A percentile compares a stretch with the other conserved stretches of the same genome.
These are phyloP conservation scores for Hibiscus tridactylites DNA, from an alignment of 345 rosid genomes.

Conservation along the genomic window DNA sequence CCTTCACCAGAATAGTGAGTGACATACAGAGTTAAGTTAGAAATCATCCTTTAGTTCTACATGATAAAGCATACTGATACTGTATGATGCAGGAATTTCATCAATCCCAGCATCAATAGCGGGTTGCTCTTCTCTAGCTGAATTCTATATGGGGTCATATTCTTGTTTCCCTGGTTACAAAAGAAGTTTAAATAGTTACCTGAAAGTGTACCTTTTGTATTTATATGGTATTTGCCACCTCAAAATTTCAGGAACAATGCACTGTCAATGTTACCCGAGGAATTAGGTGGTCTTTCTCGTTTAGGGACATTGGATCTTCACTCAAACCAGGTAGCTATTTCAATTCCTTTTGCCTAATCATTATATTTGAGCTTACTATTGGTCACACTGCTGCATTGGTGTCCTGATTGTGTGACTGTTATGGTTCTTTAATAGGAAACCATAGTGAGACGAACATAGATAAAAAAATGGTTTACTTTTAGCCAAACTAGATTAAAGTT, in stretches of 20 bases:
- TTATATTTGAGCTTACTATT: not conserved
- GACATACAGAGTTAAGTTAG: not conserved
- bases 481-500: not conserved
- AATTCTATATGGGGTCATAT: constrained; percentile 78
- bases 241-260: constrained; percentile 54
- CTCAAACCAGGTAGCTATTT: constrained; percentile 60
- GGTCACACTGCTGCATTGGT: not conserved
- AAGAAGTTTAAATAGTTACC: not conserved
- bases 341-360: constrained; percentile 5
- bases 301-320: constrained; percentile 83
- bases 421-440: not conserved
- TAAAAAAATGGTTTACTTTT: not conserved
- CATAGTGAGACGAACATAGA: not conserved
- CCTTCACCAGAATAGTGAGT: constrained; percentile 90
- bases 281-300: constrained; percentile 53
- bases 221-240: constrained; percentile 19
- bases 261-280: constrained; percentile 58
- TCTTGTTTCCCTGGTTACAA: constrained; percentile 18
- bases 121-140: constrained; percentile 72
- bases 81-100: constrained; percentile 42
- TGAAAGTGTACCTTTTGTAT: constrained; percentile 9
- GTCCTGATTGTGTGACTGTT: not conserved
- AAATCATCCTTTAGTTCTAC: constrained; percentile 2
- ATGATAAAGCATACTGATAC: constrained; percentile 2
- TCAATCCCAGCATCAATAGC: constrained; percentile 63